Base-by-base conservation (phyloP, 805 yeast species). In the Saccharomycopsis microspora region DNA sequence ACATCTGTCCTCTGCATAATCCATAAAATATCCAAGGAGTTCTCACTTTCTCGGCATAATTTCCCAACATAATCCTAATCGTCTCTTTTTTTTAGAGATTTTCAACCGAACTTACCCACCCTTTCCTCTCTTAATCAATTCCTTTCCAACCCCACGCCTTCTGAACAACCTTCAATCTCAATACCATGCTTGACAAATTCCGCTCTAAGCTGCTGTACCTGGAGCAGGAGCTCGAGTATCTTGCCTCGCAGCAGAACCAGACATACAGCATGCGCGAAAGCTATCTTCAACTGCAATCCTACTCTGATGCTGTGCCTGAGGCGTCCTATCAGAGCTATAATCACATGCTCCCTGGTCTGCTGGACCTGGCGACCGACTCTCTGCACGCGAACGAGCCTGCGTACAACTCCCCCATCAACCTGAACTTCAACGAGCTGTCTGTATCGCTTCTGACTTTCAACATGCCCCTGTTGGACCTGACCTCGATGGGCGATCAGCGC, bases 391-490 rank as follows among this genome's bases (percentile, higher is more conserved):
- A 51, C 33, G 54, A 51, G 28, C 46, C 43, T 4, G 48, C 47
- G 29, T 51, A 48, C 37, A 51, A 38, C 38, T 48, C 52, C 40
- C 54, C 54, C 6, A 51, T 51, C 28, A 51, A 51, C 42, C 49
- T 52, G 8, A 47, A 49, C 33, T 51, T 51, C 48, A 51, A 51
- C 42, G 54, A 51, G 39, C 49, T 52, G 3, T 46, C 50, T 4
- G 54, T 51, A 10, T 51, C 54, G 19, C 36, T 51, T 19, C 43
- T 50, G 5, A 51, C 54, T 8, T 51, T 45, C 40, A 51, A 51
- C 32, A 51, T 51, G 54, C 54, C 54, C n/a, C 49, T 52, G 6
- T 49, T 51, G 37, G 54, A 51, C 39, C 41, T 50, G 2, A 47
- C 50, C 8, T 49, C 52, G n/a, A 46, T 49, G 10, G 46, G 46